Percentiles rank a stretch among this genome's conserved stretches.
These are phyloP conservation scores for Colletotrichum sp. DNA, from an alignment of 2,329 filamentous ascomycete genomes.

Conservation along the genomic window DNA sequence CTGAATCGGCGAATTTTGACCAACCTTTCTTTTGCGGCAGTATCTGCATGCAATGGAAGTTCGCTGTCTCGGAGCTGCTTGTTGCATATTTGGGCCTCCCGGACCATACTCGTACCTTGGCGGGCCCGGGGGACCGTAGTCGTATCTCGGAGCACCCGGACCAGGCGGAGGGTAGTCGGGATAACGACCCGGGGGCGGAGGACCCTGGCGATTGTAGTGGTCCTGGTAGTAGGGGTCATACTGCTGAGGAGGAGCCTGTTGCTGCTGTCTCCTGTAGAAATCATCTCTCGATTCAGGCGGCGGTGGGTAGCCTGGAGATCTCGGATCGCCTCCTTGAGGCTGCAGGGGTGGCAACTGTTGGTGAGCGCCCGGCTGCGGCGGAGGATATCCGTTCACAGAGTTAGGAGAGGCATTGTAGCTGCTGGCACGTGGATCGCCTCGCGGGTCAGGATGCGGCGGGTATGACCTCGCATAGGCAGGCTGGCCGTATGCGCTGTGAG, in stretches of 20 bases:
- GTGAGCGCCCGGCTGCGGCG: conserved; percentile 25
- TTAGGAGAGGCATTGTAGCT: conserved; percentile 45
- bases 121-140: conserved; percentile 23
- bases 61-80: conserved; percentile 61
- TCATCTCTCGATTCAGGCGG: conserved; percentile 28
- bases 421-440: conserved; percentile 29
- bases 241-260: conserved; percentile 30
- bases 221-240: conserved; percentile 39
- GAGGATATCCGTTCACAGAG: conserved; percentile 52
- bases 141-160: conserved; percentile 18
- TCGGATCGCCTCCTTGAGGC: conserved; percentile 12
- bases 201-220: conserved; percentile 38
- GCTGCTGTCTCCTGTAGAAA: conserved; percentile 32
- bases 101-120: conserved; percentile 34
- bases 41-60: conserved; percentile 67
- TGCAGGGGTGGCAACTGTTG: conserved; percentile 21
- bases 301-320: conserved; percentile 21
- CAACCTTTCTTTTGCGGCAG: conserved; percentile 66
- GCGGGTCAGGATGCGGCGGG: conserved; percentile 41
- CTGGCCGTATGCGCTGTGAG: conserved; percentile 39
- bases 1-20: background rate
- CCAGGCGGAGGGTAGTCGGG: conserved; percentile 35
- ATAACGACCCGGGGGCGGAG: conserved; percentile 32
- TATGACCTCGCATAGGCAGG: conserved; percentile 41
- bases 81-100: conserved; percentile 44